Evolutionary conservation across 352 stramenopile genomes (phyloP).

Genomic region (Halophytophthora polymorphica): DNA sequence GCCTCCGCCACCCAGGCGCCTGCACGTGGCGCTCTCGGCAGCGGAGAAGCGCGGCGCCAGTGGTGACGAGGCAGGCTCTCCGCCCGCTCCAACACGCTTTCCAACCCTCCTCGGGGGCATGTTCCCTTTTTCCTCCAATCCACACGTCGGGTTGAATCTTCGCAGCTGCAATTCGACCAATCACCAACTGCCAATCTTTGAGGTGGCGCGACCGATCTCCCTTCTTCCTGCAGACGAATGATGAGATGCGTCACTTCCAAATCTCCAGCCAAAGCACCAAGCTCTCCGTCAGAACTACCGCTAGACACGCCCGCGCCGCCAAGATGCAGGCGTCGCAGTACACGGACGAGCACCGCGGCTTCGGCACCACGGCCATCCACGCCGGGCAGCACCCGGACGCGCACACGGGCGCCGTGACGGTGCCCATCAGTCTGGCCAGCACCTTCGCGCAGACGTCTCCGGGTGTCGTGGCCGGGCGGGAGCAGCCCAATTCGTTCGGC

Average conservation of each 20-base stretch:
- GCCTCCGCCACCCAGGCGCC: too few relatives aligned
- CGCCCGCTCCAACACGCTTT: too few relatives aligned
- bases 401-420: slow-evolving; percentile 74
- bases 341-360: slow-evolving; percentile 76
- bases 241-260: slow-evolving; percentile 21
- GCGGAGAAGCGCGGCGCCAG: too few relatives aligned
- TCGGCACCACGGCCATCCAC: slow-evolving; percentile 84
- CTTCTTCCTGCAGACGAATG: not conserved
- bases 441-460: slow-evolving; percentile 87
- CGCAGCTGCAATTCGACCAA: not conserved
- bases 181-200: not conserved
- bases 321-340: slow-evolving; percentile 52
- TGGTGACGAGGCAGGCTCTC: too few relatives aligned
- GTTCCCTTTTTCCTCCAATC: slow-evolving; percentile 3
- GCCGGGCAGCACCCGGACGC: slow-evolving; percentile 74
- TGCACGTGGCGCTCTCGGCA: too few relatives aligned
- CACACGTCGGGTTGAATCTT: not conserved
- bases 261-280: slow-evolving; percentile 14
- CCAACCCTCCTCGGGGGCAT: too few relatives aligned
- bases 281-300: not conserved
- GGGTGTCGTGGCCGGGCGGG: slow-evolving; percentile 68
- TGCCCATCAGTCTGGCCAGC: slow-evolving; percentile 91
- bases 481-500: slow-evolving; percentile 88
- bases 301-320: not conserved
- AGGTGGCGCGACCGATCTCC: not conserved